phyloP scores from a whole-genome alignment of 768 basidiomycete species.

The Butyriboletus loyo region DNA sequence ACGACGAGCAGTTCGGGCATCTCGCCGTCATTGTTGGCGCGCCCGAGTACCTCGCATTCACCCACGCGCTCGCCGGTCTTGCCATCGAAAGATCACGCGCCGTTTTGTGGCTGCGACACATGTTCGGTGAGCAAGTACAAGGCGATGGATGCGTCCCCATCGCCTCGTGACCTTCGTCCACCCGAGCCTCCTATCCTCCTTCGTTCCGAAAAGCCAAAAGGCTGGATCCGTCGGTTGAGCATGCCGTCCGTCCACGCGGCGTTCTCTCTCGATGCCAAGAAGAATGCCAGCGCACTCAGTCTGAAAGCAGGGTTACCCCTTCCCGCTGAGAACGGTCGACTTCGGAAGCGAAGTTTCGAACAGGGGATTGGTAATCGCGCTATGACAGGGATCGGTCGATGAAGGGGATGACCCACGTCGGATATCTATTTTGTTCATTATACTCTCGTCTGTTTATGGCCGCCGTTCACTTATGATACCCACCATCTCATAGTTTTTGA shows the following conservation, averaged over 20 bases:
- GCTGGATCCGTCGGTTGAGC: slow-evolving; percentile 76
- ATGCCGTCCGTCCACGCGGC: slow-evolving; percentile 67
- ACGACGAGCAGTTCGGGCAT: slow-evolving; percentile 11
- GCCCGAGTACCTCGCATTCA: slow-evolving; percentile 28
- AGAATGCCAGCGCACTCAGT: slow-evolving; percentile 44
- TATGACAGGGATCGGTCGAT: slow-evolving; percentile 47
- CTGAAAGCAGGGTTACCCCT: slow-evolving; percentile 31
- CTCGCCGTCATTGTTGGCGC: slow-evolving; percentile 2
- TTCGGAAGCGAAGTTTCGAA: slow-evolving; percentile 35
- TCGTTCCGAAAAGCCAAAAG: slow-evolving; percentile 57
- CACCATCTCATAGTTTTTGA: neutral
- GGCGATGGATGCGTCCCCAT: slow-evolving; percentile 23
- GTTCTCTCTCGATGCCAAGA: slow-evolving; percentile 58
- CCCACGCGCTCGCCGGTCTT: slow-evolving; percentile 27
- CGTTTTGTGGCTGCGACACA: slow-evolving; percentile 63
- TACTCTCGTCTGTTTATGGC: neutral
- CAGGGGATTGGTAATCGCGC: slow-evolving; percentile 48
- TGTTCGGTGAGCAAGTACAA: slow-evolving; percentile 63
- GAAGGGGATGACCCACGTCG: neutral
- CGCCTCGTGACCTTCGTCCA: slow-evolving; percentile 37
- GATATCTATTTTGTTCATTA: slow-evolving; percentile 4
- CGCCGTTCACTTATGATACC: slow-evolving; percentile 4
- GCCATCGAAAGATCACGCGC: slow-evolving; percentile 45
- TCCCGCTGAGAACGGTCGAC: slow-evolving; percentile 49
- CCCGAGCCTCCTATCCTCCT: slow-evolving; percentile 42